These are phyloP conservation scores for Barnettozyma siamensis DNA, from an alignment of 805 yeast species.

Conservation along the genomic window DNA sequence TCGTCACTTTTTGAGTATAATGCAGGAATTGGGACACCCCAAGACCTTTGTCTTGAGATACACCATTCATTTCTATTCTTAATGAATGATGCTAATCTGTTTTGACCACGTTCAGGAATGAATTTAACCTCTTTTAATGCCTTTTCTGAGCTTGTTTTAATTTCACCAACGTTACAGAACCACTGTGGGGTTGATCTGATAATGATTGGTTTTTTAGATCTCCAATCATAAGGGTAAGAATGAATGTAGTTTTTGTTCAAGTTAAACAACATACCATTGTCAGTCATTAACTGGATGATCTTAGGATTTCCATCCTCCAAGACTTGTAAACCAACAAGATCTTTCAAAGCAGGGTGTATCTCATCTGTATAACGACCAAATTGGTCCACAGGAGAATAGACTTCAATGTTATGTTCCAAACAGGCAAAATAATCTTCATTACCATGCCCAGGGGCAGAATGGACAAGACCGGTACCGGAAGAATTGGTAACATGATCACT, in stretches of 20 bases:
- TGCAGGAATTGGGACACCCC: constrained; percentile 99
- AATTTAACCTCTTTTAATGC: constrained; percentile 63
- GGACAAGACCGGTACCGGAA: constrained; percentile 95
- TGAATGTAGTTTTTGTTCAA: constrained; percentile 53
- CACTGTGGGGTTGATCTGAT: constrained; percentile 96
- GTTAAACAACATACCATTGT: constrained; percentile 41
- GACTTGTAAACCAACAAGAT: constrained; percentile 53
- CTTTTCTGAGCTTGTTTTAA: constrained; percentile 55
- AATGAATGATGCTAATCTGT: constrained; percentile 67
- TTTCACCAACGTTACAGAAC: constrained; percentile 80
- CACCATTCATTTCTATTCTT: constrained; percentile 91
- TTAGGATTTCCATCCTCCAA: constrained; percentile 49
- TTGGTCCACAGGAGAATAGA: constrained; percentile 75
- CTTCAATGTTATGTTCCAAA: constrained; percentile 44
- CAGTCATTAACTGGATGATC: constrained; percentile 40
- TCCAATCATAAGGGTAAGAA: constrained; percentile 96
- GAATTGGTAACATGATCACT: constrained; percentile 76
- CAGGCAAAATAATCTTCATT: constrained; percentile 84
- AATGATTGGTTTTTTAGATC: constrained; percentile 92
- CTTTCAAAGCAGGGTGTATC: constrained; percentile 41
- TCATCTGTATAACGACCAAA: constrained; percentile 59
- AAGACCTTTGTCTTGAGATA: constrained; percentile 87
- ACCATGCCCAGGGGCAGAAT: constrained; percentile 98
- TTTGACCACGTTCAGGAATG: constrained; percentile 66
- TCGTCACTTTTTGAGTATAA: constrained; percentile 50